Evolutionary conservation across 2,329 filamentous ascomycete species (phyloP), one percentile per base, ranked within the genome.

Genomic region (Thelonectria blattea): DNA sequence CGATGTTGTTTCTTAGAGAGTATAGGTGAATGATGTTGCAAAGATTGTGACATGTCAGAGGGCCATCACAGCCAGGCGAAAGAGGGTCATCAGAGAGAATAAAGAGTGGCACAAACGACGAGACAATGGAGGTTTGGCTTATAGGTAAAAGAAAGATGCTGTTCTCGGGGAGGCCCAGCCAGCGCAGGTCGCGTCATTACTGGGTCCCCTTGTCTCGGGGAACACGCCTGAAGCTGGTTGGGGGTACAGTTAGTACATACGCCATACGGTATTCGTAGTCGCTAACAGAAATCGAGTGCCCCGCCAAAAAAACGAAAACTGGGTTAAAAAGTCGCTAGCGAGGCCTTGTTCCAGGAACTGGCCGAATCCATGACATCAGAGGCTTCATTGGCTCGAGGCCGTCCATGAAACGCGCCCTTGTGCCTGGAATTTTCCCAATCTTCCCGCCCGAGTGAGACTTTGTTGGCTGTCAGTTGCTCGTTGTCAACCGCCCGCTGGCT

Each of bases 301-400:
- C 46, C 41, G 24, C 48, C 42, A 47, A 37, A 20, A 8, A 5
- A 34, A 20, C 32, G 55, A 58, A 65, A 62, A 59, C 58, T 49
- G 62, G 68, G 61, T n/a, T 58, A 67, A 27, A 42, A 32, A 30
- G 53, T 39, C 56, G 8, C 27, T 30, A 30, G 5, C 27, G 5
- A 30, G 27, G 6, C 22, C 22, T 30, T 30, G 58, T 52, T 53
- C 32, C 52, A 55, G 54, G 48, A 54, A 50, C 58, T 24, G 46
- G 46, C 32, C 37, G 12, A 48, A 58, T 56, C 60, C 51, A 73
- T 75, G 73, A 75, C 74, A 75, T 75, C 73, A 75, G 73, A 68
- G 74, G 73, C 74, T 74, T 69, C 54, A 71, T 72, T 74, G 71
- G 73, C 61, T 60, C 27, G 51, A 52, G 22, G 22, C 17, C 32